Base-by-base conservation (phyloP, 2,329 filamentous ascomycete genomes). In the Ophiostoma ulmi region DNA sequence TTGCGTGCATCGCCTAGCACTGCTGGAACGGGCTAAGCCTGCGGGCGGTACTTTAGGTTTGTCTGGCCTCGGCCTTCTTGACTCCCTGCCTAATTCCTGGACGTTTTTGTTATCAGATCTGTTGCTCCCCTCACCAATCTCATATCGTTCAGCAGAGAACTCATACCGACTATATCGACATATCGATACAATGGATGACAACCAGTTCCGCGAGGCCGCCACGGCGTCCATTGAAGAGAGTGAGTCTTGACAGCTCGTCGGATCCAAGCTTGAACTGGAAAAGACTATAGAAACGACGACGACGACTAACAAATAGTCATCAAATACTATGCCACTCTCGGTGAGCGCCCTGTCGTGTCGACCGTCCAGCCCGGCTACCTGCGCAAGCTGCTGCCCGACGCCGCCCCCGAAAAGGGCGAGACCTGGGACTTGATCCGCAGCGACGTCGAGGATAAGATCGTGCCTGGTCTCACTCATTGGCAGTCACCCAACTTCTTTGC, bases 401-500 rank as follows among this genome's bases (percentile, higher is more conserved):
- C 82, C 70, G 87, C 87, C 55, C 94, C 87, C 67, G 83, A 85
- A 74, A 83, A 87, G 72, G 91, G 85, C 76, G 93, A 90, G 83
- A 82, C 86, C 77, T 97, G 94, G 92, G 81, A 84, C 31, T 83
- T 87, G 69, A 97, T 98, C 77, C 91, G 93, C 76, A 84, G 87
- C 71, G 94, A 98, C 78, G 89, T 98, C 69, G 90, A 94, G 75
- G 82, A 85, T 64, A 92, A 95, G 78, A 97, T 98, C 77, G 88
- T 97, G 78, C 94, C 94, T 0, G 94, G 94, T 6, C 84, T 98
- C 70, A 97, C 94, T 0, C 94, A 97, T 81, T 98, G 94, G 86
- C 90, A 97, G 78, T 92, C 90, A 2, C 94, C 93, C 20, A 93
- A 94, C 77, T 98, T 97, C 84, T 92, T 97, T 87, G 94, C 94